Conservation (phyloP, 441 rosid species). For the Populus hybrid region DNA sequence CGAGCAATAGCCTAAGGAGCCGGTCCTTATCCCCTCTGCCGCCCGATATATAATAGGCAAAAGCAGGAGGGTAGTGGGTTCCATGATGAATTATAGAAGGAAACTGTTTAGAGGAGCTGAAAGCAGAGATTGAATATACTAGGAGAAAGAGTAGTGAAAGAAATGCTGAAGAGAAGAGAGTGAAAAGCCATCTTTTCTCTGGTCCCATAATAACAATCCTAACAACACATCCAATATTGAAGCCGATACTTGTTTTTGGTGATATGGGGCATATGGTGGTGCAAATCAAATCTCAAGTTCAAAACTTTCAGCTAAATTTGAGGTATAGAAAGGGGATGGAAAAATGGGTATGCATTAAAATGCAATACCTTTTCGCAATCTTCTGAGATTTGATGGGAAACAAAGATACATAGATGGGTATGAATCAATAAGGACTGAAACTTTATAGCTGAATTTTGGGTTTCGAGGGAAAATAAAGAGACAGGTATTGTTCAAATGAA, state of each 20-base stretch:
- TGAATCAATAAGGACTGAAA: neutral
- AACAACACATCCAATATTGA: neutral
- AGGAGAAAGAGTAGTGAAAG: slow-evolving; percentile 64
- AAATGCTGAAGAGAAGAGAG: slow-evolving; percentile 76
- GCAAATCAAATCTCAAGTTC: slow-evolving; percentile 10
- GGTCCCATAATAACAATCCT: slow-evolving; percentile 57
- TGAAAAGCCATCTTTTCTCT: slow-evolving; percentile 86
- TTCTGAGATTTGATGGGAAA: slow-evolving; percentile 2
- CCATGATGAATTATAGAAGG: slow-evolving; percentile 79
- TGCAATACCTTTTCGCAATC: too few species aligned
- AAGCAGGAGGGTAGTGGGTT: slow-evolving; percentile 77
- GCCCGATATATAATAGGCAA: slow-evolving; percentile 87
- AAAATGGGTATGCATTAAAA: slow-evolving; percentile 9
- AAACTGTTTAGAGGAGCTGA: slow-evolving; percentile 61
- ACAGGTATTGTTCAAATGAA: slow-evolving; percentile 10
- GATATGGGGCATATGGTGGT: slow-evolving; percentile 21
- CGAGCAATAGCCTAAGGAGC: slow-evolving; percentile 74
- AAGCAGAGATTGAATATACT: slow-evolving; percentile 70
- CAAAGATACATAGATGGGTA: neutral
- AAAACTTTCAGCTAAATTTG: slow-evolving; percentile 9
- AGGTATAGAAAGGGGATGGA: neutral
- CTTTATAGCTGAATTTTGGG: neutral
- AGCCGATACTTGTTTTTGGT: neutral
- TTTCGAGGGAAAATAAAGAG: neutral
- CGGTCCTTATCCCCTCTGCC: slow-evolving; percentile 66